phyloP scores from a whole-genome alignment of 495 filamentous ascomycete species.

The Letharia columbiana region DNA sequence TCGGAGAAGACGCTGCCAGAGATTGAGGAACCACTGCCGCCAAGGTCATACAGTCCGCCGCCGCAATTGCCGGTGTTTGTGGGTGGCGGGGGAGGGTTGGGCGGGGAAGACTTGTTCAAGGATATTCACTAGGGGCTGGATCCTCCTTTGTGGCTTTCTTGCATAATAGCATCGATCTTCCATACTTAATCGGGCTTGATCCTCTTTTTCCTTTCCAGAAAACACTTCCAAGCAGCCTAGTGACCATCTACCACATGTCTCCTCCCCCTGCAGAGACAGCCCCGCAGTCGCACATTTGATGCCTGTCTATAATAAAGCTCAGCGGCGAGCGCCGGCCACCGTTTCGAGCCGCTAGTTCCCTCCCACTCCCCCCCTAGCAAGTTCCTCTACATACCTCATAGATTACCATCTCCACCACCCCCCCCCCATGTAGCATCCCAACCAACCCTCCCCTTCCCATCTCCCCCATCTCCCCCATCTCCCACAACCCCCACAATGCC shows the following conservation, averaged over 20 bases:
- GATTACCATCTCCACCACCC: background rate
- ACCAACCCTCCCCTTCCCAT: background rate
- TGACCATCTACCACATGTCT: too few species aligned
- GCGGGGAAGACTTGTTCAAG: conserved; percentile 18
- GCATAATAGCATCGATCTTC: background rate
- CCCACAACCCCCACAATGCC: background rate
- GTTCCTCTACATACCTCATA: background rate
- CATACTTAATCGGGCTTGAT: background rate
- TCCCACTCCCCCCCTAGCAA: background rate
- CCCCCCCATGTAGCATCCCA: too few species aligned
- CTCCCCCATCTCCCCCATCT: background rate
- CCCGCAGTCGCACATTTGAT: too few species aligned
- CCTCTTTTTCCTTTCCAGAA: too few species aligned
- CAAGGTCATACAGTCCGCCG: conserved; percentile 19
- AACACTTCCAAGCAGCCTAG: too few species aligned
- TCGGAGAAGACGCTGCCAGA: conserved; percentile 10
- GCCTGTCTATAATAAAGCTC: background rate
- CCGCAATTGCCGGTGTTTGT: conserved; percentile 20
- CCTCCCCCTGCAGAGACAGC: too few species aligned
- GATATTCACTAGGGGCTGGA: conserved; percentile 14
- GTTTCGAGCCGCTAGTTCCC: conserved; percentile 10
- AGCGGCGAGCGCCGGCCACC: conserved; percentile 25
- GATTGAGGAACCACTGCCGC: background rate
- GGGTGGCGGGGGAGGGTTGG: conserved; percentile 16
- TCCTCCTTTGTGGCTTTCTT: background rate